These are phyloP conservation scores for Calonectria naviculata DNA, from an alignment of 2,329 filamentous ascomycete genomes.

Conservation along the genomic window DNA sequence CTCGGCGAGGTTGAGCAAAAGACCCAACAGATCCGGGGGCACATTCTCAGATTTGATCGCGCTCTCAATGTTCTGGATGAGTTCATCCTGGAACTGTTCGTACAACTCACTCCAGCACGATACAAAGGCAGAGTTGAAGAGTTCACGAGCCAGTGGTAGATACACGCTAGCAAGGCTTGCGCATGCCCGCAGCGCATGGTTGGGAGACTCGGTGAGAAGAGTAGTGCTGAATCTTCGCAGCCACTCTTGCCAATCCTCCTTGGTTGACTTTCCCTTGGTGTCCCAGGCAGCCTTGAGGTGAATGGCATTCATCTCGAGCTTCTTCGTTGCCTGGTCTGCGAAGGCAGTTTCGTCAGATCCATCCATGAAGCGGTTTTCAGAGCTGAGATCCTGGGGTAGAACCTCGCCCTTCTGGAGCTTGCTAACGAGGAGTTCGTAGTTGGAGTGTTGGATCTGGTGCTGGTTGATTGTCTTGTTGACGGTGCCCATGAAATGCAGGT, in stretches of 20 bases:
- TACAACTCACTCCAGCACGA: conserved; percentile 99
- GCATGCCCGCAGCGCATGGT: conserved; percentile 93
- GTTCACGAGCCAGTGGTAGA: conserved; percentile 87
- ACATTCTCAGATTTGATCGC: conserved; percentile 96
- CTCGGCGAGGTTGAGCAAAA: conserved; percentile 94
- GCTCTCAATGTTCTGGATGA: conserved; percentile 94
- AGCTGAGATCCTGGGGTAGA: conserved; percentile 93
- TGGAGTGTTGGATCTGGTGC: conserved; percentile 86
- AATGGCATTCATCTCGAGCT: conserved; percentile 96
- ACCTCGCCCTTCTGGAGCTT: conserved; percentile 96
- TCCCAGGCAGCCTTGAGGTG: conserved; percentile 98
- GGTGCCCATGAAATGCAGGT: conserved; percentile 91
- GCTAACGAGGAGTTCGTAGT: conserved; percentile 91
- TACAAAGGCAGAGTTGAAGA: conserved; percentile 99
- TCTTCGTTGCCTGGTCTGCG: conserved; percentile 89
- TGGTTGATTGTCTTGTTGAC: conserved; percentile 87
- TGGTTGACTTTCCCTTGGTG: conserved; percentile 94
- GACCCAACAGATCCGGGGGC: conserved; percentile 92
- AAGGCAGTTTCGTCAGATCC: conserved; percentile 83
- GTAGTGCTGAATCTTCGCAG: conserved; percentile 97
- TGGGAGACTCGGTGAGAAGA: conserved; percentile 92
- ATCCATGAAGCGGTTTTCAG: conserved; percentile 82
- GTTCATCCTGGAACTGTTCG: conserved; percentile 95
- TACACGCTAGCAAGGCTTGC: conserved; percentile 92
- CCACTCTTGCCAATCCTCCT: conserved; percentile 99